Evolutionary conservation across 2,329 filamentous ascomycete genomes (phyloP), one percentile per base, ranked within the genome.

Genomic region (Emergomyces pasteurianus): DNA sequence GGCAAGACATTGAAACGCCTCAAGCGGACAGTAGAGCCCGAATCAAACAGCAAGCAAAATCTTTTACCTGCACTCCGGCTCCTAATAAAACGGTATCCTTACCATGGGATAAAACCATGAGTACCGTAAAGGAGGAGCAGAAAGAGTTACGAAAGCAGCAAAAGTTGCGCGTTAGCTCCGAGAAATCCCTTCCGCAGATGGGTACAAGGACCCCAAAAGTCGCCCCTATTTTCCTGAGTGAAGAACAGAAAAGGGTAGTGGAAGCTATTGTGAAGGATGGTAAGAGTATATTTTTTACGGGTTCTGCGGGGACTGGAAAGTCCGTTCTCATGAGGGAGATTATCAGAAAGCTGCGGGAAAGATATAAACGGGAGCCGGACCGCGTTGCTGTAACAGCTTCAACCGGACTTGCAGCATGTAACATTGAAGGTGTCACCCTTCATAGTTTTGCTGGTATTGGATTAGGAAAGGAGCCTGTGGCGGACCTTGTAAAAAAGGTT

Each of bases 391-490:
- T 99, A 31, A 97, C 94, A 1, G 94, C 94, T 8, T 99, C 94
- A 0, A 99, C 94, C 0, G 94, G 94, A 54, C 81, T 99, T 59
- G 95, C 94, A 56, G 94, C 94, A 23, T 97, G 92, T 77, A 97
- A 99, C 67, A 92, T 99, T 64, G 92, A 92, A 42, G 94, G 94
- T 68, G 90, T 95, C 60, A 99, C 94, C 0, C 80, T 99, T 18
- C 94, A 99, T 76, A 96, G 92, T 73, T 99, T 96, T 76, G 83
- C 92, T 14, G 94, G 94, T 2, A 96, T 99, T 67, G 95, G 94
- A 0, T 80, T 99, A 16, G 94, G 94, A 43, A 97, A 97, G 73
- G 94, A 97, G 68, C 82, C 89, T 46, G 88, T 86, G 3, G 82
- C 85, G 18, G 84, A 87, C 38, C 80, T 99, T 28, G 83, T 96